Conservation (phyloP, 345 rosid species). For the Acer campestre region DNA sequence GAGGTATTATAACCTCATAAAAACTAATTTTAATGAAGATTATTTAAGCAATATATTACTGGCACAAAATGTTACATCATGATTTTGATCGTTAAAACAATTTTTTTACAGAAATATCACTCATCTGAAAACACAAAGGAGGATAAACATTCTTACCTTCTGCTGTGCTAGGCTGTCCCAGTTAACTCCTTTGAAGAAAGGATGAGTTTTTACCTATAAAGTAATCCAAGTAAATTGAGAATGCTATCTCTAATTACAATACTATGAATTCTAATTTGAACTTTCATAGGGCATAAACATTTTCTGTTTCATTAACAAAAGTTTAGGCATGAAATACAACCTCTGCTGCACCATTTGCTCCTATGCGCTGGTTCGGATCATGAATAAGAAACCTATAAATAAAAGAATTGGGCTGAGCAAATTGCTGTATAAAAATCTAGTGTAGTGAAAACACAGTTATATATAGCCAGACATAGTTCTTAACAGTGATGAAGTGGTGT, state of each 20-base stretch:
- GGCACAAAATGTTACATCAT: background rate
- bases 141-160: conserved; percentile 42
- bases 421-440: background rate
- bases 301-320: conserved; percentile 9
- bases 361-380: conserved; percentile 65
- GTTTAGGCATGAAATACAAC: conserved; percentile 36
- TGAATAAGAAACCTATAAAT: conserved; percentile 62
- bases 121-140: background rate
- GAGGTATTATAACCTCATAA: background rate
- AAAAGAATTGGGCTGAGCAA: conserved; percentile 18
- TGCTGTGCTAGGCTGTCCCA: conserved; percentile 75
- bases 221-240: conserved; percentile 10
- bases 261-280: conserved; percentile 4
- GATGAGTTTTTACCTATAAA: conserved; percentile 70
- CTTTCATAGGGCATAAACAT: background rate
- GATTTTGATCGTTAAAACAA: background rate
- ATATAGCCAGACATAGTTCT: background rate
- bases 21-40: background rate
- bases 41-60: background rate
- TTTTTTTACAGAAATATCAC: background rate
- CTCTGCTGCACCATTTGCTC: conserved; percentile 75
- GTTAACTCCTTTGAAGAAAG: conserved; percentile 67
- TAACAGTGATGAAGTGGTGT: background rate
- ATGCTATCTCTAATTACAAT: conserved; percentile 11
- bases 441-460: background rate